A percentile compares a stretch with the other conserved stretches of the same genome.
Conservation (phyloP, 1,139 yeast species). For the Meyerozyma elateridarum region DNA sequence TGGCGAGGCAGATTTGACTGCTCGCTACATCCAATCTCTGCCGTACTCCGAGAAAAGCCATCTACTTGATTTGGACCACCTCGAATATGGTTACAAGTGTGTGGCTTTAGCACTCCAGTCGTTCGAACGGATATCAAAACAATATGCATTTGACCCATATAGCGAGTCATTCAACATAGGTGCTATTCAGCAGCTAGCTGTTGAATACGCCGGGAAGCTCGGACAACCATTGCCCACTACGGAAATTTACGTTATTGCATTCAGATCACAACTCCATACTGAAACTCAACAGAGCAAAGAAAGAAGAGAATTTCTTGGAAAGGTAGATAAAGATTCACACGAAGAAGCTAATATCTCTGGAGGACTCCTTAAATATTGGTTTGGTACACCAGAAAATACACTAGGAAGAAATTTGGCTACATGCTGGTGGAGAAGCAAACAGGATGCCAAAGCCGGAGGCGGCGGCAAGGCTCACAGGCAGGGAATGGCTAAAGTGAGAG, state of each 20-base stretch:
- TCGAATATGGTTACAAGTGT: conserved; percentile 16
- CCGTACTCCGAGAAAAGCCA: conserved; percentile 25
- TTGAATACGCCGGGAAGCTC: conserved; percentile 13
- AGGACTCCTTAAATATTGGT: conserved; percentile 31
- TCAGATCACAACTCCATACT: conserved; percentile 22
- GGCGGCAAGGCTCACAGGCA: conserved; percentile 24
- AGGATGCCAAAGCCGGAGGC: conserved; percentile 25
- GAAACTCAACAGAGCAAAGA: conserved; percentile 20
- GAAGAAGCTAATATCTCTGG: conserved; percentile 27
- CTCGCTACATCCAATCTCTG: conserved; percentile 18
- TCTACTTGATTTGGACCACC: conserved; percentile 16
- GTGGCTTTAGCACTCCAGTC: conserved; percentile 25
- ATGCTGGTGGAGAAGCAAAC: conserved; percentile 28
- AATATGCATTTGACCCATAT: conserved; percentile 21
- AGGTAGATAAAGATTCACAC: conserved; percentile 25
- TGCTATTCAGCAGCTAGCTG: conserved; percentile 14
- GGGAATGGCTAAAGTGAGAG: conserved; percentile 23
- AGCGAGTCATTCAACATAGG: conserved; percentile 21
- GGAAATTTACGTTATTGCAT: conserved; percentile 24
- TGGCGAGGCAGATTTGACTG: background rate
- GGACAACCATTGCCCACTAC: conserved; percentile 13
- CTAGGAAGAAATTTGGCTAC: conserved; percentile 29
- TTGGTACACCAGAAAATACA: conserved; percentile 24
- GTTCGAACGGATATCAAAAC: conserved; percentile 12
- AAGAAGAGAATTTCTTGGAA: conserved; percentile 19